Conservation (phyloP, 192 early-diverging fungal genomes). For the Lobulomyces angularis region DNA sequence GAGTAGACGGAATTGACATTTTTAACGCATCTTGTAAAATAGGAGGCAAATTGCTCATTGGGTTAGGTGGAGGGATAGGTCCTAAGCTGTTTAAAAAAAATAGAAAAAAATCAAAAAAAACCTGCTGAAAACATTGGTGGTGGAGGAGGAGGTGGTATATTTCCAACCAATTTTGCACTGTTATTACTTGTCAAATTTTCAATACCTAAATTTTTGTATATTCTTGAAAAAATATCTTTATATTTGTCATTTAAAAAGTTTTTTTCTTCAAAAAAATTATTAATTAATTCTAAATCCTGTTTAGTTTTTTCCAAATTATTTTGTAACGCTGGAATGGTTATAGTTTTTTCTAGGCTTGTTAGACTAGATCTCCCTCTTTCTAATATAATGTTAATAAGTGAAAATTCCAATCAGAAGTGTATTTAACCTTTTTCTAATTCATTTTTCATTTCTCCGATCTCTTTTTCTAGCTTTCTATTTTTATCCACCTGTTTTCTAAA, state of each 20-base stretch:
- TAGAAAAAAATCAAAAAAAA: slow-evolving; percentile 3
- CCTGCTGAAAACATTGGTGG: slow-evolving; percentile 11
- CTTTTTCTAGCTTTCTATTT: slow-evolving; percentile 28
- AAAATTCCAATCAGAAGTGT: too few relatives aligned
- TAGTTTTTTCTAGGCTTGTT: too few relatives aligned
- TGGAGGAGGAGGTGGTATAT: slow-evolving; percentile 26
- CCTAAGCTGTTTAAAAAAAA: neutral
- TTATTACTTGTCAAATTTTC: neutral
- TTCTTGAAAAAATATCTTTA: neutral
- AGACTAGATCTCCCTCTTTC: too few relatives aligned
- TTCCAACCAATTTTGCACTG: slow-evolving; percentile 10
- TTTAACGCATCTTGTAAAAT: slow-evolving; percentile 9
- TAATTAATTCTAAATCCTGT: too few relatives aligned
- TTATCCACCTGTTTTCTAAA: slow-evolving; percentile 24
- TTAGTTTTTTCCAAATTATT: too few relatives aligned
- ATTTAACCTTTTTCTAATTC: too few relatives aligned
- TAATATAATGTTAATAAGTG: too few relatives aligned
- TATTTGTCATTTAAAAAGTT: slow-evolving; percentile 5
- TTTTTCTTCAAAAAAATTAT: too few relatives aligned
- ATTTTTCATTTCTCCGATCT: slow-evolving; percentile 18
- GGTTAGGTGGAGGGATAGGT: slow-evolving; percentile 19
- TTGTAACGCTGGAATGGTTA: too few relatives aligned
- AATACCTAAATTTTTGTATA: slow-evolving; percentile 7
- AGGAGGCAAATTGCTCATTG: too few relatives aligned
- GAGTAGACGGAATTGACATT: slow-evolving; percentile 10